Conservation (phyloP, 1,139 yeast genomes). For the Schwanniomyces etchellsii region DNA sequence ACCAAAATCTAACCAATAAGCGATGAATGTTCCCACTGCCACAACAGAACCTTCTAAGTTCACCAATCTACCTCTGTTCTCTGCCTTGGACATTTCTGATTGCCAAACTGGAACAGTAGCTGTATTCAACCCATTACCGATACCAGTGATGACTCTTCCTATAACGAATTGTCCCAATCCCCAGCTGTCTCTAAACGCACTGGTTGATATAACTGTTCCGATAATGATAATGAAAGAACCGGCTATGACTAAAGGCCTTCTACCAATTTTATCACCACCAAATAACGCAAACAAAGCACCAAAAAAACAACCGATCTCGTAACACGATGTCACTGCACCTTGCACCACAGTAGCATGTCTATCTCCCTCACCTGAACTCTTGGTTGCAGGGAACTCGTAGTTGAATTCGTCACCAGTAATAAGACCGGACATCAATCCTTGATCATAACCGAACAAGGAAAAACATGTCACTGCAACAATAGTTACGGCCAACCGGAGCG, state of each 20-base stretch:
- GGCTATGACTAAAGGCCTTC: conserved; percentile 55
- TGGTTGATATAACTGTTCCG: conserved; percentile 61
- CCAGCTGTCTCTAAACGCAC: conserved; percentile 47
- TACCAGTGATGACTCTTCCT: conserved; percentile 74
- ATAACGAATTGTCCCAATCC: conserved; percentile 61
- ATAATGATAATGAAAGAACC: conserved; percentile 57
- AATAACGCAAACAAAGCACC: conserved; percentile 66
- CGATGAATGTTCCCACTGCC: conserved; percentile 65
- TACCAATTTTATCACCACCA: conserved; percentile 60
- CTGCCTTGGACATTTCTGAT: conserved; percentile 70
- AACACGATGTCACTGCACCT: conserved; percentile 68
- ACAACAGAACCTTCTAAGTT: conserved; percentile 66
- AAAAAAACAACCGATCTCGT: conserved; percentile 71
- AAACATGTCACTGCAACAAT: conserved; percentile 60
- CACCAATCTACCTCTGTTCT: conserved; percentile 67
- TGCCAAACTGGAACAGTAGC: conserved; percentile 82
- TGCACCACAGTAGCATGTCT: conserved; percentile 35
- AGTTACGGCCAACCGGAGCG: conserved; percentile 43
- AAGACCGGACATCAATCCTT: conserved; percentile 72
- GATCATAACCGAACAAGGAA: conserved; percentile 71
- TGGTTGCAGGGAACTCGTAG: conserved; percentile 52
- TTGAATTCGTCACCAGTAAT: conserved; percentile 59
- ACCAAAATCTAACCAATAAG: conserved; percentile 79
- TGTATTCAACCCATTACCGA: conserved; percentile 75
- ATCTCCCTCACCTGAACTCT: conserved; percentile 10